phyloP scores from a whole-genome alignment of 495 filamentous ascomycete species.

The Choiromyces venosus region DNA sequence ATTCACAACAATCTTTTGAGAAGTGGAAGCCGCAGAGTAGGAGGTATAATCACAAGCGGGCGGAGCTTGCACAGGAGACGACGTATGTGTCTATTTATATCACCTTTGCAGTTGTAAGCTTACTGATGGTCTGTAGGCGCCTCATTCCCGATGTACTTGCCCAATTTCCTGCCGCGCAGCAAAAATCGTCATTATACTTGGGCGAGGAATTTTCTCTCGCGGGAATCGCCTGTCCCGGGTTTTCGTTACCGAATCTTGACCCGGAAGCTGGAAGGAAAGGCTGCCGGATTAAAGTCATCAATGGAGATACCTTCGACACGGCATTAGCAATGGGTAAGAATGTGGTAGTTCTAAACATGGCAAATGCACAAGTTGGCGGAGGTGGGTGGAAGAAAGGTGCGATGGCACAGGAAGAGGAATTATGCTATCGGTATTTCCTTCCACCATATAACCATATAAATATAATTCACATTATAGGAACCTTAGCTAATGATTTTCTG shows the following conservation, averaged over 20 bases:
- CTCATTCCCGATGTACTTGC: constrained; percentile 26
- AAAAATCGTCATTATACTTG: constrained; percentile 5
- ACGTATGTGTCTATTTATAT: constrained; percentile 15
- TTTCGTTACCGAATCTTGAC: constrained; percentile 14
- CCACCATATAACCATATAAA: background rate
- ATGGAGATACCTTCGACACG: constrained; percentile 51
- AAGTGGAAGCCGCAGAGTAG: constrained; percentile 7
- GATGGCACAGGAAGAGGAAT: constrained; percentile 59
- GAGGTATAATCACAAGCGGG: constrained; percentile 19
- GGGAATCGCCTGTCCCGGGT: constrained; percentile 10
- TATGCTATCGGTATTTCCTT: constrained; percentile 51
- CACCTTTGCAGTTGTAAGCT: background rate
- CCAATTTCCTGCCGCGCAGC: constrained; percentile 10
- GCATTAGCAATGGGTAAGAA: constrained; percentile 47
- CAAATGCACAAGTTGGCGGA: constrained; percentile 50
- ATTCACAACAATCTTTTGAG: background rate
- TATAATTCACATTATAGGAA: background rate
- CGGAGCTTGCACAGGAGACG: constrained; percentile 24
- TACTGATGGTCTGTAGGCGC: background rate
- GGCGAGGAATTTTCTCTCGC: constrained; percentile 4
- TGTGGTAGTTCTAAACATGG: constrained; percentile 59
- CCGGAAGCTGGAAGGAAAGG: constrained; percentile 19
- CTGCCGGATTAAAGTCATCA: constrained; percentile 43
- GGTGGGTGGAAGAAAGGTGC: constrained; percentile 55
- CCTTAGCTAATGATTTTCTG: background rate